Percentiles rank a stretch among this genome's conserved stretches.
These are phyloP conservation scores for Microcyclospora pomicola DNA, from an alignment of 2,329 filamentous ascomycete species.

Conservation along the genomic window DNA sequence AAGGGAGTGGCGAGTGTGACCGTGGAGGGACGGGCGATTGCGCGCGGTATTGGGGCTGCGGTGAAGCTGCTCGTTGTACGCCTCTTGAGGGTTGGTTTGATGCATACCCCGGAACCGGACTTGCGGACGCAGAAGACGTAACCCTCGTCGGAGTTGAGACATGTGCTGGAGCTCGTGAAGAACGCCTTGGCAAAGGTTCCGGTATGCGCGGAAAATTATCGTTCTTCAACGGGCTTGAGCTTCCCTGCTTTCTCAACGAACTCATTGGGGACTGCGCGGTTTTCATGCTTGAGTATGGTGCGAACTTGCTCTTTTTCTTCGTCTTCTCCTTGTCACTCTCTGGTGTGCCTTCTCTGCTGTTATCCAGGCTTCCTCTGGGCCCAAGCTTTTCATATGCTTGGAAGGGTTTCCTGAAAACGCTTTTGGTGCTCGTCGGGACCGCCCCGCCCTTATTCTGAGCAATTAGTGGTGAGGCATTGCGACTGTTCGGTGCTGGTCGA, in stretches of 20 bases:
- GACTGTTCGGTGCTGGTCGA: constrained; percentile 52
- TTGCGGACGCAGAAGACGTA: constrained; percentile 26
- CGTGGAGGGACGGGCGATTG: constrained; percentile 27
- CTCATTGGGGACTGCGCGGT: constrained; percentile 25
- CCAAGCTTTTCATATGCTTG: constrained; percentile 40
- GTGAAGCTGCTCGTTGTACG: constrained; percentile 10
- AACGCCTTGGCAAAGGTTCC: constrained; percentile 18
- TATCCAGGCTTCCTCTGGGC: constrained; percentile 11
- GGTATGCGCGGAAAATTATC: constrained; percentile 20
- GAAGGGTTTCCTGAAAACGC: constrained; percentile 49
- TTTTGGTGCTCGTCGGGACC: constrained; percentile 35
- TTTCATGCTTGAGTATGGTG: constrained; percentile 40
- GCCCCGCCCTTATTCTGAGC: constrained; percentile 18
- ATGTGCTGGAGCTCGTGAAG: constrained; percentile 9
- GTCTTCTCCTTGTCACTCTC: constrained; percentile 17
- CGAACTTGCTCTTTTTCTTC: constrained; percentile 26
- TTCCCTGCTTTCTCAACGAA: constrained; percentile 13
- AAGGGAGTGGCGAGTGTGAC: constrained; percentile 30
- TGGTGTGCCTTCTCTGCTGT: constrained; percentile 19
- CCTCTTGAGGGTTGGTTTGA: no score
- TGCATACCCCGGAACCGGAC: constrained; percentile 23
- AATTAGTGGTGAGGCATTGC: constrained; percentile 38
- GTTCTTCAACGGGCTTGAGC: constrained; percentile 10
- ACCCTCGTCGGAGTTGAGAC: constrained; percentile 8
- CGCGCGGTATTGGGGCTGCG: constrained; percentile 20